These are phyloP conservation scores for Phlyctochytrium planicorne DNA, from an alignment of 192 early-diverging fungal genomes.

Conservation along the genomic window DNA sequence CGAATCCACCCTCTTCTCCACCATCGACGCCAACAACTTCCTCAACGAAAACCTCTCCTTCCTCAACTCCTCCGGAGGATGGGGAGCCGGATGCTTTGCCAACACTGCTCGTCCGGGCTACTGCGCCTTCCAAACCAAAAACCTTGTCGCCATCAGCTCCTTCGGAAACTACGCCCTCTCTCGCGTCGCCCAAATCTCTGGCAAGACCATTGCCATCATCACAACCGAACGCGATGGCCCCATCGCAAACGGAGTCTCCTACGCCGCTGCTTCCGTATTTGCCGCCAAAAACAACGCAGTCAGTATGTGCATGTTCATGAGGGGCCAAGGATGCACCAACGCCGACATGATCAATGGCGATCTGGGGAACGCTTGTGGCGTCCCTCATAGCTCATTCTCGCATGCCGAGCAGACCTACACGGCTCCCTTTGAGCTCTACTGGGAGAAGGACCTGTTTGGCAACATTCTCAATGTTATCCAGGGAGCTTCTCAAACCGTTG, in stretches of 20 bases:
- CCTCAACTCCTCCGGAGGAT: neutral
- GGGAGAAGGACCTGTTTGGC: neutral
- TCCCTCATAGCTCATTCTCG: neutral
- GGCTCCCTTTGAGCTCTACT: neutral
- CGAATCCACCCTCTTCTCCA: neutral
- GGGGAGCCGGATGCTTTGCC: neutral
- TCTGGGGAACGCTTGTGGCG: neutral
- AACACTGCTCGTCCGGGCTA: neutral
- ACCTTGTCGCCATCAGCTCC: neutral
- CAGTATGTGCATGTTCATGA: neutral
- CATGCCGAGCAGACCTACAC: neutral
- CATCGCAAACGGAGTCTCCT: neutral
- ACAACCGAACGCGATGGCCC: neutral
- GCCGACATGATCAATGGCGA: neutral
- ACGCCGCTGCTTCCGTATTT: neutral
- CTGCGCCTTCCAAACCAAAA: neutral
- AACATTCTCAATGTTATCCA: neutral
- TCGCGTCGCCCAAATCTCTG: neutral
- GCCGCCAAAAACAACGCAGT: neutral
- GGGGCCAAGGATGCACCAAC: neutral
- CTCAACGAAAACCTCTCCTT: neutral
- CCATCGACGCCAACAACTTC: neutral
- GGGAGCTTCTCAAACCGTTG: neutral
- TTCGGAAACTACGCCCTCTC: neutral
- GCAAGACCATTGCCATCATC: neutral